Base-by-base conservation (phyloP, 768 basidiomycete genomes). In the Agrocybe chaxingu region DNA sequence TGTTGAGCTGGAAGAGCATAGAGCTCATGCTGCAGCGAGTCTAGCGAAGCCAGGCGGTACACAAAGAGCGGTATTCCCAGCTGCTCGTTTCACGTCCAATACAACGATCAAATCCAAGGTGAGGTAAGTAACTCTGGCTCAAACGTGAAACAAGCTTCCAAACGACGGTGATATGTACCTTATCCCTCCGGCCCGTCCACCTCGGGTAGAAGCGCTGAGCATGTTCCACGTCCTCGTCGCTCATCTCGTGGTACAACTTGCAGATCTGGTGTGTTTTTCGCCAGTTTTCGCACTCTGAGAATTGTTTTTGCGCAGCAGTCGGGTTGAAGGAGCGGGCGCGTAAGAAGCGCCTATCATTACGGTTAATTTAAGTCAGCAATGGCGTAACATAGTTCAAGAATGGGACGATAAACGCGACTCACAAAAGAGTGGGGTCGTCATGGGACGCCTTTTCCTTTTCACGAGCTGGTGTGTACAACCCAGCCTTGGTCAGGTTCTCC, bases 131-230 rank as follows among this genome's bases (percentile, higher is more conserved):
- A 19, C 12, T 24, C 24, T 24, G 24, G 24, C 5, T 24, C 24
- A 24, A 24, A 24, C 24, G 24, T 24, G 24, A 24, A 24, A 24
- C 24, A 5, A 24, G 24, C 24, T 24, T 24, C 5, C 24, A 24
- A 24, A 24, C 24, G 24, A 24, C 24, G 24, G 24, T 5, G 24
- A 19, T 33, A 55, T 70, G 2, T 56, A 84, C 89, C 72, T 86
- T 88, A 63, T 90, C 85, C 55, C 88, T 71, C 40, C 85, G 74
- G 0, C 89, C 90, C 0, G 87, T 91, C 87, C 87, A 92, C 30
- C 85, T 76, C 1, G 89, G 88, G 66, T 92, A 93, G 53, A 84
- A 87, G 45, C 75, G 70, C 58, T 78, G 77, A 0, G 83, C 64
- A 8, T 62, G 59, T 61, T 85, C 80, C 47, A 90, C 73, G 55